Evolutionary conservation across 1,284 basidiomycete species (phyloP).

Genomic region (Puccinia polysora): DNA sequence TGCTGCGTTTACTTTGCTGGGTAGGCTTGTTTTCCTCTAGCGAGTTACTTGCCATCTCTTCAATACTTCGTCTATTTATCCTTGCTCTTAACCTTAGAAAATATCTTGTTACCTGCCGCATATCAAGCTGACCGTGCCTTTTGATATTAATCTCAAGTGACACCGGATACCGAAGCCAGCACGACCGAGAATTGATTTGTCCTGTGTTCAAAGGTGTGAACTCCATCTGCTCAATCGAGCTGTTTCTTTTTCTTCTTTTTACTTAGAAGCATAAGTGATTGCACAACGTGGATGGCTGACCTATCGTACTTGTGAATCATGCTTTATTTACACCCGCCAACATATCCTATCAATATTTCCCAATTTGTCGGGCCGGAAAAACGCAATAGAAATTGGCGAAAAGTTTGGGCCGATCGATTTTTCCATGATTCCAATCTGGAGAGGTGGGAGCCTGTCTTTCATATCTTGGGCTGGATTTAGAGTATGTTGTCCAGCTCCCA

Average conservation of each 20-base stretch:
- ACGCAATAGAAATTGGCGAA: constrained; percentile 47
- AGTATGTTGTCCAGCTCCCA: neutral
- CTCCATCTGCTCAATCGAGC: neutral
- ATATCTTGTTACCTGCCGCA: neutral
- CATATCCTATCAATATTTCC: neutral
- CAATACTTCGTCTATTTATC: too few species aligned
- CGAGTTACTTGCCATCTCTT: too few species aligned
- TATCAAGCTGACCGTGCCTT: neutral
- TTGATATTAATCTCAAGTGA: constrained; percentile 45
- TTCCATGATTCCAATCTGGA: constrained; percentile 51
- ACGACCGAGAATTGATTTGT: constrained; percentile 46
- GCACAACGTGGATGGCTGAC: too few species aligned
- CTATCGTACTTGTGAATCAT: too few species aligned
- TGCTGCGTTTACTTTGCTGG: constrained; percentile 38
- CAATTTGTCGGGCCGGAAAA: neutral
- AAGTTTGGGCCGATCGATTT: constrained; percentile 50
- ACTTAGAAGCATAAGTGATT: neutral
- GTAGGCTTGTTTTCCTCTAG: constrained; percentile 2
- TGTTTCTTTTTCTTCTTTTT: neutral
- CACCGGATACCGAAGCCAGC: constrained; percentile 49
- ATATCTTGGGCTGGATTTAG: constrained; percentile 48
- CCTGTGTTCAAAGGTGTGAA: constrained; percentile 47
- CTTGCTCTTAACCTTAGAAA: neutral
- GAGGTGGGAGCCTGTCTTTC: constrained; percentile 49
- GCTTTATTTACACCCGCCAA: too few species aligned